These are phyloP conservation scores for Myxozyma mucilagina DNA, from an alignment of 805 yeast genomes.

Conservation along the genomic window DNA sequence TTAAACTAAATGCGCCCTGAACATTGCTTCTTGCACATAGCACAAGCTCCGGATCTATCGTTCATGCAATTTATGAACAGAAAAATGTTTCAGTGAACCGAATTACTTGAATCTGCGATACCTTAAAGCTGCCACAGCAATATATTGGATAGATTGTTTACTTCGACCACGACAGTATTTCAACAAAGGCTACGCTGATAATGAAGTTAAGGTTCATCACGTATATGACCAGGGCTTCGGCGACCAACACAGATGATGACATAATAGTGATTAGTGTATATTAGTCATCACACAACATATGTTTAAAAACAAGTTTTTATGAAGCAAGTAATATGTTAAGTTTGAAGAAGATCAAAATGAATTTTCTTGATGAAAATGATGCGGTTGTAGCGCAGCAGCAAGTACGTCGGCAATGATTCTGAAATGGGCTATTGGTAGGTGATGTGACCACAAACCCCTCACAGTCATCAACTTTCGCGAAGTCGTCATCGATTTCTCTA, in stretches of 20 bases:
- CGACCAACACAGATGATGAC: not conserved
- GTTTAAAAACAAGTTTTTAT: not conserved
- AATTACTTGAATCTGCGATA: not conserved
- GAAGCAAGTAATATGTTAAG: not conserved
- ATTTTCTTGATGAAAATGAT: not conserved
- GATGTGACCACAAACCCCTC: no score
- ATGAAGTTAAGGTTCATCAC: not conserved
- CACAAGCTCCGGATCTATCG: not conserved
- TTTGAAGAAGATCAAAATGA: not conserved
- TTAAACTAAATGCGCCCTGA: constrained; percentile 5
- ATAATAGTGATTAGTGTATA: not conserved
- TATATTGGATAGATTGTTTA: no score
- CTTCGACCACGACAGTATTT: no score
- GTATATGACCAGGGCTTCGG: constrained; percentile 4
- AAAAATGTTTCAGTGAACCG: not conserved
- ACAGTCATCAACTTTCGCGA: no score
- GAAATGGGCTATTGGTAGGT: no score
- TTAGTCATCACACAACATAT: not conserved
- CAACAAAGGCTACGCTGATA: not conserved
- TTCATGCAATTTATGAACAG: not conserved
- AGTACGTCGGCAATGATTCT: no score
- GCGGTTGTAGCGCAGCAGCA: no score
- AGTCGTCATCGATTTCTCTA: no score
- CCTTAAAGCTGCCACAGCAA: not conserved
- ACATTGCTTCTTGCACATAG: not conserved